Base-by-base conservation (phyloP, 352 stramenopile genomes). In the Phytophthora colocasiae region DNA sequence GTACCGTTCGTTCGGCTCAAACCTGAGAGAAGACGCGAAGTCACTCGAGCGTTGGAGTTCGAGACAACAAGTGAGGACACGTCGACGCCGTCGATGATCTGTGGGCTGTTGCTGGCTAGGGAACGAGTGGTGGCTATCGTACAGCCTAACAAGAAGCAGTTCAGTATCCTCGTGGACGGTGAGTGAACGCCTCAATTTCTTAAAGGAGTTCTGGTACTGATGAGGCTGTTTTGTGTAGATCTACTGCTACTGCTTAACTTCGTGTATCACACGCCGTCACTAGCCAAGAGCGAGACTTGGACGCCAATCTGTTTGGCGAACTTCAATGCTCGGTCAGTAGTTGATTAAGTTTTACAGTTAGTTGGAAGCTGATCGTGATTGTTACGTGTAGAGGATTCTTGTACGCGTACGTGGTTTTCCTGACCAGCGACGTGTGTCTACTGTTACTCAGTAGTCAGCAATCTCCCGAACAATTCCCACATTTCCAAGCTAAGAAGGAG, bases 391-490 rank as follows among this genome's bases (percentile, higher is more conserved):
- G 82, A 48, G 85, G 85, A 26, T 93, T 93, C 47, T 60, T 93
- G 17, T 80, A 93, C 44, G 85, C 80, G 7, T 93, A 93, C 58
- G 68, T 93, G 22, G 69, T 84, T n/a, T 93, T 91, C 58, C 65
- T 91, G 45, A 73, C 73, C 6, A 58, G 29, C 12, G 69, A 87
- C 60, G 78, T 91, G 46, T 86, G 75, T 41, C 56, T 91, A 4
- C 52, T 93, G 52, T 67, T 93, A 26, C 62, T 93, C 12, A 93
- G 85, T 54, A 93, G 77, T 22, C 65, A 91, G 53, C 81, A 88
- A 44, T 89, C 80, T 12, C 82, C 82, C 1, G 78, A 81, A 36
- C 78, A 90, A 48, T 93, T 91, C 68, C 82, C 88, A 40, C 58
- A 75, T 24, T 93, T 91, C 51, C 85, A 93, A 63, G 80, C 77